Base-by-base conservation (phyloP, 2,329 filamentous ascomycete genomes). In the Blastomyces silverae region DNA sequence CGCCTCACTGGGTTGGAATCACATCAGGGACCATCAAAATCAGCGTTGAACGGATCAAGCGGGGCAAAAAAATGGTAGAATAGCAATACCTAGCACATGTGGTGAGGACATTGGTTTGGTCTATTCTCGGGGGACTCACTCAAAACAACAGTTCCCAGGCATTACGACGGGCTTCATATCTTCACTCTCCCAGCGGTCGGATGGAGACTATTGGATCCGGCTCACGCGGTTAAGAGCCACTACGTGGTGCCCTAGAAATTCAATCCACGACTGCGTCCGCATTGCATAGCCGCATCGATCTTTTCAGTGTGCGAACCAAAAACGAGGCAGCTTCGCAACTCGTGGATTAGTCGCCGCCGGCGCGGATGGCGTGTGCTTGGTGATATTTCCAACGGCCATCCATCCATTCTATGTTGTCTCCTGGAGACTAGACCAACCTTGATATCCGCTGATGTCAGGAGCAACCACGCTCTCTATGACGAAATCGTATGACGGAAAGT, bases 21-120 rank as follows among this genome's bases (percentile, higher is more conserved):
- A 72, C 53, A 67, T 73, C 42, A 44, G 39, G 15, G n/a, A n/a
- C n/a, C n/a, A n/a, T n/a, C n/a, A n/a, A n/a, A n/a, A n/a, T n/a
- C n/a, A n/a, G n/a, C n/a, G n/a, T n/a, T 31, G 31, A 31, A 31
- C 31, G 31, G n/a, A 31, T 31, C 39, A 13, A 13, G 10, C 39
- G 39, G 67, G 70, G 70, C 70, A 66, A 73, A 64, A 69, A 69
- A 71, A 17, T 69, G 67, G 15, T 76, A 72, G 74, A 64, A 68
- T 61, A 65, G 68, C 17, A 61, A 59, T 34, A 63, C 62, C 20
- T 67, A 65, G 67, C 64, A 65, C 22, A 61, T 39, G 44, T 67
- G 64, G 31, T 67, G 69, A 44, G 50, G 50, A n/a, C 15, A 65
- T 70, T 39, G 69, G 68, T 25, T n/a, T n/a, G 69, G 70, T 2